Conservation (phyloP, 305 asterid species). For the Plantago coronopus region DNA sequence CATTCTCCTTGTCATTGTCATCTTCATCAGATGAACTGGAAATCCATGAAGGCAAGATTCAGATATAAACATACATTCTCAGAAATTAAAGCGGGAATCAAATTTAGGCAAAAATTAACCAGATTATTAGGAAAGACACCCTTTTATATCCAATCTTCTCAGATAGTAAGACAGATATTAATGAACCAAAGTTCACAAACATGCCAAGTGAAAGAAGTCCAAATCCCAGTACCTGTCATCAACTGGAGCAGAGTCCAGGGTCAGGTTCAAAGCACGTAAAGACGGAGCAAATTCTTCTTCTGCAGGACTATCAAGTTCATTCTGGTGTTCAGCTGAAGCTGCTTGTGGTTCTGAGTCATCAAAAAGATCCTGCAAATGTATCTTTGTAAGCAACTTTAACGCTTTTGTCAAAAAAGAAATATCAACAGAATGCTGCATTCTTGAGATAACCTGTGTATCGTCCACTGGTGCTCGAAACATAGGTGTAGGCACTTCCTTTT, state of each 20-base stretch:
- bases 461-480: conserved; percentile 55
- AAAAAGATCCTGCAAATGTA: conserved; percentile 61
- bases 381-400: conserved; percentile 23
- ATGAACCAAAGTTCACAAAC: conserved; percentile 18
- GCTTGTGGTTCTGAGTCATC: conserved; percentile 49
- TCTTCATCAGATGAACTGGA: conserved; percentile 83
- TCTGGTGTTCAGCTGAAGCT: conserved; percentile 31
- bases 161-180: conserved; percentile 11
- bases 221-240: conserved; percentile 54
- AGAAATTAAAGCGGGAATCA: conserved; percentile 9
- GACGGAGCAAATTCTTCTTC: conserved; percentile 67
- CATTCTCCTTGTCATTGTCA: conserved; percentile 66
- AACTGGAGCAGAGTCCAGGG: conserved; percentile 67
- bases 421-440: conserved; percentile 12
- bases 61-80: conserved; percentile 9
- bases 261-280: conserved; percentile 57
- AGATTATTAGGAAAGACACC: conserved; percentile 13
- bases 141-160: neutral
- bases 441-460: conserved; percentile 61
- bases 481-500: conserved; percentile 41
- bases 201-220: conserved; percentile 15
- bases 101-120: conserved; percentile 17
- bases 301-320: conserved; percentile 35
- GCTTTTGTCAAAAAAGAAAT: conserved; percentile 16
- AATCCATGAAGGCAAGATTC: neutral